Percentiles rank a stretch among this genome's conserved stretches.
phyloP scores from a whole-genome alignment of 371 early-diverging fungal genomes.

The Haplosporangium sp. region DNA sequence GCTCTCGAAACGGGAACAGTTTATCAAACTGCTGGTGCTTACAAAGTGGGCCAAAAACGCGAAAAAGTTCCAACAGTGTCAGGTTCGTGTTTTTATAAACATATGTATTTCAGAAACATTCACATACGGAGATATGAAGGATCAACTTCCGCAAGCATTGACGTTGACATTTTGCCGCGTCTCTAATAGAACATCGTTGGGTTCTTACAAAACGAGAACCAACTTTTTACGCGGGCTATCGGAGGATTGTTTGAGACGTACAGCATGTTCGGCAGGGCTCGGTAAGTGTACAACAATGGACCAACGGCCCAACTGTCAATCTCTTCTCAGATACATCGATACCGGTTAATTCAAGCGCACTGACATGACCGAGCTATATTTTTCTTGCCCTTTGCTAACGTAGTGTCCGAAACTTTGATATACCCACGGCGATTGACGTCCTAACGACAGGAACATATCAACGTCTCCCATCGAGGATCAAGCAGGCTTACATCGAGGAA shows the following conservation, averaged over 20 bases:
- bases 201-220: conserved; percentile 77
- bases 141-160: neutral
- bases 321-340: neutral
- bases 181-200: conserved; percentile 72
- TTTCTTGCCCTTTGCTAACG: neutral
- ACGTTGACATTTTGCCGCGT: neutral
- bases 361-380: neutral
- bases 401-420: conserved; percentile 80
- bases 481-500: conserved; percentile 65
- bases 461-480: conserved; percentile 69
- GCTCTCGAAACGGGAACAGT: conserved; percentile 68
- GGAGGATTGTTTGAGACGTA: conserved; percentile 76
- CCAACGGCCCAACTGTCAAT: no score
- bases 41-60: conserved; percentile 81
- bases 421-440: conserved; percentile 79
- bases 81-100: conserved; percentile 58
- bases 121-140: neutral
- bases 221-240: conserved; percentile 72
- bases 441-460: conserved; percentile 80
- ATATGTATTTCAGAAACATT: neutral
- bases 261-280: conserved; percentile 70
- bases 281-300: conserved; percentile 30
- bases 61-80: conserved; percentile 78
- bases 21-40: conserved; percentile 72
- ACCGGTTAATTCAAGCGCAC: neutral